These are phyloP conservation scores for Pyrenophora teres DNA, from an alignment of 2,329 filamentous ascomycete genomes.

Conservation along the genomic window DNA sequence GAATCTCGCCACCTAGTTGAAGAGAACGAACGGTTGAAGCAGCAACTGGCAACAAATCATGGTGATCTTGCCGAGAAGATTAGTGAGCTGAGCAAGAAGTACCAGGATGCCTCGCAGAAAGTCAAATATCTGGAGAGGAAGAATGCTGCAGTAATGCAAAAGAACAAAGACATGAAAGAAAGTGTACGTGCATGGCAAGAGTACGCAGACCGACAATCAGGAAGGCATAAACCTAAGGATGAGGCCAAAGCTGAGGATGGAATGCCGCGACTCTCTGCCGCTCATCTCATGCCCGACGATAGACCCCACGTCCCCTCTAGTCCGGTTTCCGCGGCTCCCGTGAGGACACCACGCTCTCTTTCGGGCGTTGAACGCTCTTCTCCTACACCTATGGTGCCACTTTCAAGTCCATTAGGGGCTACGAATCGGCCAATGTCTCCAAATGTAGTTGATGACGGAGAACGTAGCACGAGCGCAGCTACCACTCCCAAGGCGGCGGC, in stretches of 20 bases:
- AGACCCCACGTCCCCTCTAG: slow-evolving; percentile 29
- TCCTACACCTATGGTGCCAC: slow-evolving; percentile 18
- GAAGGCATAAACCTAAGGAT: slow-evolving; percentile 28
- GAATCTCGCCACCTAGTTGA: slow-evolving; percentile 19
- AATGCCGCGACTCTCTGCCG: slow-evolving; percentile 4
- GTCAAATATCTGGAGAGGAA: slow-evolving; percentile 42
- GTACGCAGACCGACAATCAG: slow-evolving; percentile 40
- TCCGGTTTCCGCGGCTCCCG: slow-evolving; percentile 21
- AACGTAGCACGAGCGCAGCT: slow-evolving; percentile 1
- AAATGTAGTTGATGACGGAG: neutral
- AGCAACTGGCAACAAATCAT: slow-evolving; percentile 23
- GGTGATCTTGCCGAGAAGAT: slow-evolving; percentile 36
- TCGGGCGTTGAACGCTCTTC: slow-evolving; percentile 22
- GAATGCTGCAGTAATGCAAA: slow-evolving; percentile 40
- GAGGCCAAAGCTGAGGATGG: slow-evolving; percentile 16
- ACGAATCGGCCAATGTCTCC: neutral
- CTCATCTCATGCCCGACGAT: slow-evolving; percentile 15
- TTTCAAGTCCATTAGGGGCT: slow-evolving; percentile 1
- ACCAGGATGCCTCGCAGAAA: slow-evolving; percentile 33
- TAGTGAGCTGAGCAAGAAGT: slow-evolving; percentile 39
- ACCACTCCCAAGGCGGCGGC: slow-evolving; percentile 12
- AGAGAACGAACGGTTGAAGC: slow-evolving; percentile 8
- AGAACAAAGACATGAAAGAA: slow-evolving; percentile 49
- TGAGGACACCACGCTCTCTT: slow-evolving; percentile 21
- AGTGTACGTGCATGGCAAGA: slow-evolving; percentile 46